phyloP scores from a whole-genome alignment of 805 yeast species.

The Brettanomyces custersianus region DNA sequence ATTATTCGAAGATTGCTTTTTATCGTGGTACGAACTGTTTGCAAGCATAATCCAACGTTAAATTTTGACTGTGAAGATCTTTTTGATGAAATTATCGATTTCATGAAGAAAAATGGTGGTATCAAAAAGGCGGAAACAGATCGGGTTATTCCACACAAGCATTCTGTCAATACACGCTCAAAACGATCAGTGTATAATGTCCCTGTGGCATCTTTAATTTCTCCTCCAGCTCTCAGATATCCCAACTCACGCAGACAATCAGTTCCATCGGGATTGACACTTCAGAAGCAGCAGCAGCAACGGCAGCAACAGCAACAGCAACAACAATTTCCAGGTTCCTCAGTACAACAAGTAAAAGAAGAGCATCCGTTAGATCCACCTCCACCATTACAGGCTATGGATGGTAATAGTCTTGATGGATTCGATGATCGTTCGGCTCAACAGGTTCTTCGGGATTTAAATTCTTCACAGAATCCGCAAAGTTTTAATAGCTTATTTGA shows the following conservation, averaged over 20 bases:
- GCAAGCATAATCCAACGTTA: conserved; percentile 8
- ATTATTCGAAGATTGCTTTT: conserved; percentile 15
- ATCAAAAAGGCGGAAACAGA: neutral
- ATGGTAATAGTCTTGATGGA: no score
- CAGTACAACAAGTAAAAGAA: no score
- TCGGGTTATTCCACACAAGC: neutral
- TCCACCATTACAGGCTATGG: no score
- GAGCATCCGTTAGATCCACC: no score
- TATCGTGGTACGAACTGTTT: conserved; percentile 13
- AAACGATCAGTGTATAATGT: conserved; percentile 1
- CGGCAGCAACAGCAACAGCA: neutral
- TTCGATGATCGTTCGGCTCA: no score
- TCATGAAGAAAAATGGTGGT: neutral
- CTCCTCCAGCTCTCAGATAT: conserved; percentile 7
- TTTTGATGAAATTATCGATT: conserved; percentile 9
- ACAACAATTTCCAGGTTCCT: no score
- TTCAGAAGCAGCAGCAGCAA: neutral
- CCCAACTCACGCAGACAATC: neutral
- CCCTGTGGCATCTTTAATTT: conserved; percentile 9
- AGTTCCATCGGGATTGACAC: neutral
- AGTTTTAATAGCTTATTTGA: conserved; percentile 1
- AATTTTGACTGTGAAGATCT: conserved; percentile 14
- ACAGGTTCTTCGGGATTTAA: no score
- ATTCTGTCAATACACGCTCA: neutral
- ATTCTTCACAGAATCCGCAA: no score